A percentile compares a stretch with the other conserved stretches of the same genome.
phyloP scores from a whole-genome alignment of 768 basidiomycete genomes.

The Hysterangium stoloniferum region DNA sequence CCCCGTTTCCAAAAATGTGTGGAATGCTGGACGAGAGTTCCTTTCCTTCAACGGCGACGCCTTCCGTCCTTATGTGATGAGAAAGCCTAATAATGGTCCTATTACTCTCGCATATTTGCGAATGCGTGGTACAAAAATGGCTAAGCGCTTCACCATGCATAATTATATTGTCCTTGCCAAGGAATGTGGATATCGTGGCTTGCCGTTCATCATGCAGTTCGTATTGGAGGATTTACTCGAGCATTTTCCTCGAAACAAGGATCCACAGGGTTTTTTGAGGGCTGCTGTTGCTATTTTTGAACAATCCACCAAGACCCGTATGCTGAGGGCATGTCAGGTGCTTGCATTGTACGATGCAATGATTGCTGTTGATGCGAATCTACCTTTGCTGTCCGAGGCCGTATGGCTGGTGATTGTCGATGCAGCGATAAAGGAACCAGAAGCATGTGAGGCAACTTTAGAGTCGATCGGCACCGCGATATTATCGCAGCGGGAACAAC shows the following conservation, averaged over 20 bases:
- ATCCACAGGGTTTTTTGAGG: slow-evolving; percentile 1
- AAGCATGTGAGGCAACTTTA: neutral
- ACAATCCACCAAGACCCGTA: neutral
- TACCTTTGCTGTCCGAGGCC: neutral
- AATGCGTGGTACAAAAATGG: neutral
- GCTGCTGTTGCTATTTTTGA: slow-evolving; percentile 1
- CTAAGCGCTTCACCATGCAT: neutral
- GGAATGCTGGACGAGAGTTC: neutral
- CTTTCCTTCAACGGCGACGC: neutral
- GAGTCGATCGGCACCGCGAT: neutral
- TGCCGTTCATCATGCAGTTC: slow-evolving; percentile 1
- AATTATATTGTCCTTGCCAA: slow-evolving; percentile 2
- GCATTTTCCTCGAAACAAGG: slow-evolving; percentile 6
- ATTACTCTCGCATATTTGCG: neutral
- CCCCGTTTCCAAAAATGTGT: neutral
- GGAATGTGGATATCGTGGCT: neutral
- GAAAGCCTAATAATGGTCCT: neutral
- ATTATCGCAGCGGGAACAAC: neutral
- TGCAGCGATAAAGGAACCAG: neutral
- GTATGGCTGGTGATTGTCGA: neutral
- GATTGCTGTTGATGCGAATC: neutral
- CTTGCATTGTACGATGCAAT: slow-evolving; percentile 5
- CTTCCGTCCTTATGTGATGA: neutral
- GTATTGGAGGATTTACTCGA: slow-evolving; percentile 3
- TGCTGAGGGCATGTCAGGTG: neutral